These are phyloP conservation scores for Helotiales sp. DNA, from an alignment of 2,329 filamentous ascomycete species.

Conservation along the genomic window DNA sequence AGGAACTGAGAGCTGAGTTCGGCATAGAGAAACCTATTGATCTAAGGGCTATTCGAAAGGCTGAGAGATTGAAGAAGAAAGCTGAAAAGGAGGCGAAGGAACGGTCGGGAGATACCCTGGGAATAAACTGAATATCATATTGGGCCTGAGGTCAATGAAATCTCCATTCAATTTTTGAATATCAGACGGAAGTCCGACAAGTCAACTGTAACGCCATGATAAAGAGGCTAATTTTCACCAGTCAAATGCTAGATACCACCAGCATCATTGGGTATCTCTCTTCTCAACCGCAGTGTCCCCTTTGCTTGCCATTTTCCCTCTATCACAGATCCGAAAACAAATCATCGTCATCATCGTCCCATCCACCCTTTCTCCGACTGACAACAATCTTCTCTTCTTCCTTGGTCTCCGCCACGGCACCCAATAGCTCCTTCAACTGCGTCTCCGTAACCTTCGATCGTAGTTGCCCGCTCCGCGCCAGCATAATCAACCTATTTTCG, in stretches of 20 bases:
- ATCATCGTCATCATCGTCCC: slow-evolving; percentile 83
- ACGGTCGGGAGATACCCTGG: slow-evolving; percentile 35
- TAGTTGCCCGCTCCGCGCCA: slow-evolving; percentile 87
- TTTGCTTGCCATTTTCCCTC: neutral
- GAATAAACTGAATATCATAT: slow-evolving; percentile 36
- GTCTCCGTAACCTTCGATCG: slow-evolving; percentile 86
- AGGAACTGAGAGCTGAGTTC: slow-evolving; percentile 73
- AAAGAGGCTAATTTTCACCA: neutral
- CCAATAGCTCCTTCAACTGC: slow-evolving; percentile 90
- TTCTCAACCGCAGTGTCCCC: neutral
- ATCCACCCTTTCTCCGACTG: slow-evolving; percentile 79
- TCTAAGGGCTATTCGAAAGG: slow-evolving; percentile 75
- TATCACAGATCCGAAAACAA: slow-evolving; percentile 61
- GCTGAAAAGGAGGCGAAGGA: slow-evolving; percentile 59
- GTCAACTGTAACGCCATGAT: slow-evolving; percentile 9
- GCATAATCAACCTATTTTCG: slow-evolving; percentile 90
- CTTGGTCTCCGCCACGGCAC: slow-evolving; percentile 79
- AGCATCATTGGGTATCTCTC: neutral
- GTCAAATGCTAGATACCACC: slow-evolving; percentile 5
- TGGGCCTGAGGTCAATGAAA: neutral
- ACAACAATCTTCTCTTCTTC: slow-evolving; percentile 86
- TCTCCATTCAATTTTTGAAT: slow-evolving; percentile 6
- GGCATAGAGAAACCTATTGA: slow-evolving; percentile 90
- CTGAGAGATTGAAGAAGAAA: slow-evolving; percentile 71
- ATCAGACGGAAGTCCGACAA: neutral